Base-by-base conservation (phyloP, 768 basidiomycete genomes). In the Cystofilobasidium bisporidii region DNA sequence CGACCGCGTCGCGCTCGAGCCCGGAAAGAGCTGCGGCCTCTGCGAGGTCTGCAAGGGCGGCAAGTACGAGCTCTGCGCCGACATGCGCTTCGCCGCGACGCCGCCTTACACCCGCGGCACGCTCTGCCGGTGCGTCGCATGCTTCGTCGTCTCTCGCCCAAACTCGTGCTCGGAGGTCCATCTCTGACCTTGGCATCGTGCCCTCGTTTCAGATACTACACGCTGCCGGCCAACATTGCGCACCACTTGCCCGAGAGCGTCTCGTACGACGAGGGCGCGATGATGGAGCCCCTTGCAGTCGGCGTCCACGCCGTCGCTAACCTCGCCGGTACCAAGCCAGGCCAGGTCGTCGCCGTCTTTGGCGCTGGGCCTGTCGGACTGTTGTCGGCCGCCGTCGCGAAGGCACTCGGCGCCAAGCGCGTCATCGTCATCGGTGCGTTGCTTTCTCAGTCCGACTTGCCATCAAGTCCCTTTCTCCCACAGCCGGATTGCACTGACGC, bases 271-370 rank as follows among this genome's bases (percentile, higher is more conserved):
- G 92, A 98, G 75, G 94, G 93, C 38, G 92, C 94, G 9, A 88
- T 97, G 89, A 91, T 96, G 80, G 94, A 97, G 76, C 94, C 94
- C 6, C 83, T 97, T 47, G 85, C 93, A 28, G 94, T 97, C 30
- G 94, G 85, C 4, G 83, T 96, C 17, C 93, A 97, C 77, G 87
- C 91, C 0, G 87, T 96, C 36, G 81, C 84, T 62, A 88, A 82
- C 71, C 80, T 92, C 36, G 92, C 86, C 24, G 79, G 81, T 32
- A 80, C 96, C 76, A 83, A 82, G 58, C 81, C 87, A 43, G 85
- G 84, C 72, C 85, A 91, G 74, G 85, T 84, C 43, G 85, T 94
- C 70, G 84, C 83, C 20, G 81, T 97, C 63, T 92, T 92, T 73
- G 93, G 93, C 36, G 92, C 79, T 24, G 78, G 72, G 8, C 69